Base-by-base conservation (phyloP, 2,329 filamentous ascomycete species). In the Botrytis porri region DNA sequence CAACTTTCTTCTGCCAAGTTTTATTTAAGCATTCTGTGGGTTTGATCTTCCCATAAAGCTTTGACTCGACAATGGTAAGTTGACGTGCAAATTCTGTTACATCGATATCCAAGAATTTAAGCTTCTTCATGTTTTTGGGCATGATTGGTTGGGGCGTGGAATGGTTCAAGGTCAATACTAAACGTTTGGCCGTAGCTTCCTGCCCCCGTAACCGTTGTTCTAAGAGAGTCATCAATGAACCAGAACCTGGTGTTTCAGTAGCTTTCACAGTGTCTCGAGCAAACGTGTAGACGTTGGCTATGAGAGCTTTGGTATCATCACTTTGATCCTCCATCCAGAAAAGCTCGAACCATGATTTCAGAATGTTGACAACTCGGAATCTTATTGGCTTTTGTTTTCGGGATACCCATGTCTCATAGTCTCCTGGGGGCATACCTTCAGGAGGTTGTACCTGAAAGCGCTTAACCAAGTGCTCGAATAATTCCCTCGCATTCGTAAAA, bases 121-220 rank as follows among this genome's bases (percentile, higher is more conserved):
- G 88, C 83, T 98, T 99, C 88, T 96, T 98, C 94, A 99, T 97
- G 82, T 98, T 98, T 87, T 97, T 98, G 1, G 96, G 96, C 81
- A 98, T 90, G 80, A 98, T 98, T 1, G 96, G 94, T 51, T 92
- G 85, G 6, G 96, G 95, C 1, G 93, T 92, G 75, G 93, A 91
- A 78, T 91, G 91, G 80, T 90, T 95, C 76, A 96, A 85, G 0
- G 94, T 98, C 75, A 96, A 90, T 29, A 99, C 91, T 81, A 99
- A 88, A 48, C 93, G 90, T 80, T 97, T 95, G 16, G 91, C 92
- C 32, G 93, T 91, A 25, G 92, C 92, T 77, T 98, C 96, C 80
- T 97, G 94, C 73, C 96, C 95, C 75, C 89, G 91, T 76, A 97
- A 86, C 54, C 96, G 89, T 82, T 98, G 94, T 80, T 98, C 95